Base-by-base conservation (phyloP, 139 green algal species). In the Chlorella ohadii region DNA sequence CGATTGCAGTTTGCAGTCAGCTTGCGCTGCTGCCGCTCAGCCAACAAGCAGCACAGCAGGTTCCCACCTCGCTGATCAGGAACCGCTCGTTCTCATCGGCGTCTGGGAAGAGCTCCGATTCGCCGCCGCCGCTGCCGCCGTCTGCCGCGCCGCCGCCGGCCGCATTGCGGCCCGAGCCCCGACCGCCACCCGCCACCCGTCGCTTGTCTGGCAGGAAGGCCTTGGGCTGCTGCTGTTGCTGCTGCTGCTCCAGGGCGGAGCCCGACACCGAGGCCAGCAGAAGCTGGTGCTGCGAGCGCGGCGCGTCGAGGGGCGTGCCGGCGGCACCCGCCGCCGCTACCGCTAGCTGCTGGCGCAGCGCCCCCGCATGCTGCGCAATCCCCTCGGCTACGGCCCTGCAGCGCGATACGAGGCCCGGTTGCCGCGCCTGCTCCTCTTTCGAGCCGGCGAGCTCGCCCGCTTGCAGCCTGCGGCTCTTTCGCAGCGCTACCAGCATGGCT, bases 1-100 rank as follows among this genome's bases (percentile, higher is more conserved):
- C n/a, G n/a, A n/a, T n/a, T n/a, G n/a, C n/a, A n/a, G n/a, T n/a
- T n/a, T n/a, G n/a, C n/a, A n/a, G n/a, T n/a, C n/a, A 41, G 31
- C 65, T 19, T 70, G 63, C 44, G 9, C 44, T 51, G 44, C 44
- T 9, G 9, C 44, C 44, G n/a, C n/a, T n/a, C n/a, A n/a, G n/a
- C n/a, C n/a, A n/a, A n/a, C n/a, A n/a, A n/a, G n/a, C n/a, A n/a
- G n/a, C n/a, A n/a, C n/a, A 16, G 51, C 41, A 67, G 33, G 17
- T 36, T 23, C 41, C 67, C 63, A 93, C 89, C 88, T 96, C 93
- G 31, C 89, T 93, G 56, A 96, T 93, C 0, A 96, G 86, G 41
- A 96, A 94, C 33, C 91, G 87, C 55, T 96, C 91, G 68, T 85
- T 74, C 17, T 67, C 47, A 23, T 78, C 57, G 2, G 66, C 66